Base-by-base conservation (phyloP, 257 asterid genomes). In the Ehretia macrophylla region DNA sequence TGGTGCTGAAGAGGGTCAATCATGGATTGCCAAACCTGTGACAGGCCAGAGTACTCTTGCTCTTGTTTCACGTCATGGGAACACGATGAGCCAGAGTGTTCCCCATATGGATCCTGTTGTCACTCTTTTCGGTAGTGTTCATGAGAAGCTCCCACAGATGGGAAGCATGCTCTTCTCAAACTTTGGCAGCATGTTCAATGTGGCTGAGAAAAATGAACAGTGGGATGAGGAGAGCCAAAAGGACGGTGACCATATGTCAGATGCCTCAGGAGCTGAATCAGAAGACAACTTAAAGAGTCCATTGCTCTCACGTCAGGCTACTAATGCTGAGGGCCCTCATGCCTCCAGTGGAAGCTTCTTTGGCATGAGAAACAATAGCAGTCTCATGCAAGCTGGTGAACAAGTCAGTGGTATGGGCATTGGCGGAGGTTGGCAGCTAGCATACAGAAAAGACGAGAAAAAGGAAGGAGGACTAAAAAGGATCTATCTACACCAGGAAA, bases 351-450 rank as follows among this genome's bases (percentile, higher is more conserved):
- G 57, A 35, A 75, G 81, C 65, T 62, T 60, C 50, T 44, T 63
- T 8, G 66, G 59, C 44, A 53, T 27, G 35, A 27, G 35, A 27
- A 27, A 27, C 35, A 27, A 27, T 27, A 27, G 57, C 40, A 61
- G 35, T 27, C 35, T 27, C 35, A 42, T 14, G 47, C 47, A 42
- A 42, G 47, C 49, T 0, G 80, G 81, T 48, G 96, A 86, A 59
- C 86, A 84, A 17, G 73, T 77, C 18, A 73, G 81, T 16, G 76
- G 84, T 0, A 69, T 89, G 78, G 97, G 95, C 5, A 90, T 93
- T 8, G 97, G 99, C 12, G 95, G 97, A 11, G 99, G 99, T 32
- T 93, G 99, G 99, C 95, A 89, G 70, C 71, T 93, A 40, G 99
- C 99, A 0, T 93, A 93, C 51, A 82, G 70, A 42, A 85, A 86